Conservation (phyloP, 1,139 yeast species). For the Hyphopichia burtonii region DNA sequence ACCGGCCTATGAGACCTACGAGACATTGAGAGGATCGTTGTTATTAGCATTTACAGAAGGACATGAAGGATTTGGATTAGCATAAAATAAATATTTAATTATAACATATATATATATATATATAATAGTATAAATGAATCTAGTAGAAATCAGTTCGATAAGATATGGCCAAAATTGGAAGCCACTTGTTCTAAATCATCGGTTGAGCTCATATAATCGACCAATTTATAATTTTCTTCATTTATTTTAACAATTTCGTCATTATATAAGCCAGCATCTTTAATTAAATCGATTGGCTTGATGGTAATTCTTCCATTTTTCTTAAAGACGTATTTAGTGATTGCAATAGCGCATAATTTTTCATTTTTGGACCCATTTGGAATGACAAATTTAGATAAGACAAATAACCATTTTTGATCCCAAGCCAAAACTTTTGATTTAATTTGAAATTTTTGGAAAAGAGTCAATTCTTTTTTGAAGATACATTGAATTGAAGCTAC, state of each 20-base stretch:
- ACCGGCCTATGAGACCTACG: constrained; percentile 91
- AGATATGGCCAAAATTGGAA: constrained; percentile 2
- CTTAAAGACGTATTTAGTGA: constrained; percentile 76
- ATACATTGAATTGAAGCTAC: constrained; percentile 70
- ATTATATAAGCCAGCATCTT: constrained; percentile 54
- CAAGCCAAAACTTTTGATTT: constrained; percentile 69
- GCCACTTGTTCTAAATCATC: constrained; percentile 28
- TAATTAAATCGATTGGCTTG: constrained; percentile 58
- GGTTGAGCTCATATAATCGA: constrained; percentile 27
- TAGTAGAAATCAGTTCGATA: constrained; percentile 10
- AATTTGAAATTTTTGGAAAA: constrained; percentile 59
- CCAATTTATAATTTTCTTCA: constrained; percentile 25
- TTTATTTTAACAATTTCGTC: constrained; percentile 49
- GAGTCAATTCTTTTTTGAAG: constrained; percentile 71
- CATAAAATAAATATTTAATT: constrained; percentile 19
- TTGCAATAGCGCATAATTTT: constrained; percentile 55
- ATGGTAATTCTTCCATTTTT: constrained; percentile 73
- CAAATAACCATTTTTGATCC: constrained; percentile 86
- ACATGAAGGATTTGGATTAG: constrained; percentile 93
- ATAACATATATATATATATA: background rate
- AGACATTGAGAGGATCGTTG: constrained; percentile 75
- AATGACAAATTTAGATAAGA: constrained; percentile 60
- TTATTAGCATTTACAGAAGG: constrained; percentile 91
- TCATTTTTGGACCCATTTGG: constrained; percentile 17
- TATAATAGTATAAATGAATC: background rate